A percentile compares a stretch with the other conserved stretches of the same genome.
Evolutionary conservation across 2,329 filamentous ascomycete species (phyloP).

Genomic region (Colletotrichum coccodes): DNA sequence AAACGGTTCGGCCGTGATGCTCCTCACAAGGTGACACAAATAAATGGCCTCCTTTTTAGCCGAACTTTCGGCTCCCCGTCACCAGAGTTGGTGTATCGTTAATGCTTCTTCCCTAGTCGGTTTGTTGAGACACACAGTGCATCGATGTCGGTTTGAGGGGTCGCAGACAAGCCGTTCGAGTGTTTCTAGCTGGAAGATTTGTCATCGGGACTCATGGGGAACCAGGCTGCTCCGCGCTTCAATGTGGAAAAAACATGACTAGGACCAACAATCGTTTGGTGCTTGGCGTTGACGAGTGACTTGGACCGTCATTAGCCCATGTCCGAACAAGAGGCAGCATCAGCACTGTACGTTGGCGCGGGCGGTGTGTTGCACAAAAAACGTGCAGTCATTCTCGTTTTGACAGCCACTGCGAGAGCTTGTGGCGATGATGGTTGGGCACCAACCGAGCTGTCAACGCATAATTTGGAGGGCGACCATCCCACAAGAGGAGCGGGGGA

Average conservation of each 20-base stretch:
- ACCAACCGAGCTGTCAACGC: conserved; percentile 4
- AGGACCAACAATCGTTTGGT: background rate
- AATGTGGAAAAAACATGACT: background rate
- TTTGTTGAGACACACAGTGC: background rate
- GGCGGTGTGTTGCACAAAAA: conserved; percentile 5
- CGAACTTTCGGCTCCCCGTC: conserved; percentile 4
- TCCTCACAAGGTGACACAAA: conserved; percentile 9
- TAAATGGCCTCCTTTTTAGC: conserved; percentile 2
- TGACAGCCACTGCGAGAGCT: background rate
- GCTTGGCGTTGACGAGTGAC: background rate
- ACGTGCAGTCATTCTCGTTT: background rate
- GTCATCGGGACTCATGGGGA: no score
- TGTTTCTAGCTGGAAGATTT: background rate
- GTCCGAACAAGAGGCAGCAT: background rate
- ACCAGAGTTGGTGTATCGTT: conserved; percentile 1
- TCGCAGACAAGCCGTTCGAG: background rate
- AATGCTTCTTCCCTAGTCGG: background rate
- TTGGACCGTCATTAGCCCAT: background rate
- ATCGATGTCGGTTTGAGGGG: background rate
- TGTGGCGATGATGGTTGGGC: background rate
- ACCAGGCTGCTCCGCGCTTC: background rate
- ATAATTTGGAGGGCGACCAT: background rate
- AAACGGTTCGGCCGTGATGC: conserved; percentile 11
- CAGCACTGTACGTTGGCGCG: background rate
- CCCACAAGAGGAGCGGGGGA: background rate